Base-by-base conservation (phyloP, 2,329 filamentous ascomycete genomes). In the Phoma sp. region DNA sequence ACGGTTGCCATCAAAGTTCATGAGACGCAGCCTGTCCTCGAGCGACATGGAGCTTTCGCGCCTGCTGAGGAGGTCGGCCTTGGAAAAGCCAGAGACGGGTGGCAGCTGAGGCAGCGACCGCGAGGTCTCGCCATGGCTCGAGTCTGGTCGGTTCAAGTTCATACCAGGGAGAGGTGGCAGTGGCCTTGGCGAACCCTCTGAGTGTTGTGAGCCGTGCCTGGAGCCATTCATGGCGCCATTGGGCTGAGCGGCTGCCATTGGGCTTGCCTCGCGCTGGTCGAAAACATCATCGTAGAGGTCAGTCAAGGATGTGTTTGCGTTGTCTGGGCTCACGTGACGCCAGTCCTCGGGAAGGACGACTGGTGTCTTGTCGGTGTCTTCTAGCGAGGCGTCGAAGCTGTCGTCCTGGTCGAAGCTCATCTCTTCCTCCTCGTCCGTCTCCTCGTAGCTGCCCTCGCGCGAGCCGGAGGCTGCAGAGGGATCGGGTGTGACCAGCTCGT, bases 331-430 rank as follows among this genome's bases (percentile, higher is more conserved):
- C 83, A 88, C 87, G 61, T 85, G 90, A 59, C 90, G 87, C 95
- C 95, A 99, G 72, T 97, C 92, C 67, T 98, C 95, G 0, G 95
- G 95, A 18, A 96, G 85, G n/a, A 99, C 93, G 10, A 99, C 95
- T 0, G 95, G 95, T 1, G 95, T 98, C 81, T 98, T 98, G 69
- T 96, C 92, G 5, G 92, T 93, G 69, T 98, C 93, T 76, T 98
- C 93, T 1, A 98, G 83, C 6, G 92, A 96, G 12, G 91, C 93
- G 75, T 98, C 93, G 65, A 98, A 98, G 78, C 93, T 97, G 70
- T 97, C 93, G 34, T 93, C 91, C 36, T 84, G 83, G 47, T 81
- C 80, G 56, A 81, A 81, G 69, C 77, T 90, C 33, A 92, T 85
- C 15, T 90, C 88, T 2, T 90, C 80, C n/a, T 90, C 87, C 21